Percentiles rank a stretch among this genome's conserved stretches.
Evolutionary conservation across 2,329 filamentous ascomycete species (phyloP).

Genomic region (Aspergillus persii): DNA sequence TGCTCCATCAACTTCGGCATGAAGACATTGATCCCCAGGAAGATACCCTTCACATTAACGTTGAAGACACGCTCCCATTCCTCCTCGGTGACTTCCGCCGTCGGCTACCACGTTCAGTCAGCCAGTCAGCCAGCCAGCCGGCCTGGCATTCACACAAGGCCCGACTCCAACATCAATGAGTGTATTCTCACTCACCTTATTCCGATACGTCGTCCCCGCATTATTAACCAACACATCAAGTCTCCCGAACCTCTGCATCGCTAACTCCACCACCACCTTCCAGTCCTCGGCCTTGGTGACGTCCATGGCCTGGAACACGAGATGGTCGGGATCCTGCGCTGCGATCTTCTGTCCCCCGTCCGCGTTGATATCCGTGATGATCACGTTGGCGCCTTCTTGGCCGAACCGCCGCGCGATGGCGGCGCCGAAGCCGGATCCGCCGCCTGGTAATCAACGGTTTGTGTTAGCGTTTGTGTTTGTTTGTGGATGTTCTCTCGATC

Average conservation of each 20-base stretch:
- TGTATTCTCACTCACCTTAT: conserved; percentile 30
- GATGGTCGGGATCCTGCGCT: conserved; percentile 25
- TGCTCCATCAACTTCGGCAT: conserved; percentile 39
- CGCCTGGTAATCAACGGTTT: conserved; percentile 25
- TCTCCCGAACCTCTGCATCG: conserved; percentile 30
- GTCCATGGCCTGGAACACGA: conserved; percentile 36
- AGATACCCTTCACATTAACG: conserved; percentile 47
- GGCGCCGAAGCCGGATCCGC: conserved; percentile 44
- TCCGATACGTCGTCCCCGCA: conserved; percentile 43
- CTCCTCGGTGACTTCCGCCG: conserved; percentile 41
- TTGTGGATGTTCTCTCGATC: too few species aligned
- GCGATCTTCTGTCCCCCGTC: conserved; percentile 33
- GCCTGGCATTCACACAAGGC: background rate
- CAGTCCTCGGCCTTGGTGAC: conserved; percentile 36
- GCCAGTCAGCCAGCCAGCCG: background rate
- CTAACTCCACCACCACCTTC: conserved; percentile 29
- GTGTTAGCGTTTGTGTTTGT: background rate
- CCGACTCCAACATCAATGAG: background rate
- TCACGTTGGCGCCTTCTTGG: conserved; percentile 42
- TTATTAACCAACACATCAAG: conserved; percentile 50
- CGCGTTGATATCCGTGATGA: conserved; percentile 43
- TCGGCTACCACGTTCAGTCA: conserved; percentile 27
- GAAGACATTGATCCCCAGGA: conserved; percentile 32
- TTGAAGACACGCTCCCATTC: conserved; percentile 46
- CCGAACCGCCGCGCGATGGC: conserved; percentile 41